Evolutionary conservation across 148 eudicot species (phyloP).

Genomic region (Beta vulgaris): DNA sequence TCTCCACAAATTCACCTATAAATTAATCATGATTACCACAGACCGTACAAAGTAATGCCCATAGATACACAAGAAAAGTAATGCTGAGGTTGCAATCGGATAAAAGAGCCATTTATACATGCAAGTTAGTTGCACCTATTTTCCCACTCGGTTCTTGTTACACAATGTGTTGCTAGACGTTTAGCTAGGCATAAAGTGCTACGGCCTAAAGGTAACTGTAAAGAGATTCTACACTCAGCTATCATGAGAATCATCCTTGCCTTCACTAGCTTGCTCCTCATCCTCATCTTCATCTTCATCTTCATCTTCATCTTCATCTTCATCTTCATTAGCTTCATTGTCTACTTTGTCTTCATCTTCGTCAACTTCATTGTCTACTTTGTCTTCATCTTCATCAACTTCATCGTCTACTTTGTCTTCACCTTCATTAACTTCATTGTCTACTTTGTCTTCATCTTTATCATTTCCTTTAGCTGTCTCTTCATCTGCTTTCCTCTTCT

Average conservation of each 20-base stretch:
- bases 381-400: constrained; percentile 9
- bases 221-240: constrained; percentile 6
- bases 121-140: neutral
- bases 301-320: neutral
- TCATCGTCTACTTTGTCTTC: neutral
- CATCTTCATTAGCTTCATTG: neutral
- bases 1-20: no score
- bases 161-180: neutral
- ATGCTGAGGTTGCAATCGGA: neutral
- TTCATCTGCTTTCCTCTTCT: constrained; percentile 40
- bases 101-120: neutral
- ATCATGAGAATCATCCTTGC: constrained; percentile 23
- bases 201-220: no score
- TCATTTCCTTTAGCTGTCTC: constrained; percentile 39
- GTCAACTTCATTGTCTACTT: neutral
- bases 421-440: constrained; percentile 14
- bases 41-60: no score
- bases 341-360: neutral
- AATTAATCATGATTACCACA: no score
- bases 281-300: constrained; percentile 13
- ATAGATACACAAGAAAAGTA: neutral
- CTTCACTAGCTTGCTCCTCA: constrained; percentile 19
- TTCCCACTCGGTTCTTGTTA: neutral
- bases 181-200: constrained; percentile 3
- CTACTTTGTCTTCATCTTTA: constrained; percentile 27